phyloP scores from a whole-genome alignment of 2,329 filamentous ascomycete species.

The Fusarium tricinctum region DNA sequence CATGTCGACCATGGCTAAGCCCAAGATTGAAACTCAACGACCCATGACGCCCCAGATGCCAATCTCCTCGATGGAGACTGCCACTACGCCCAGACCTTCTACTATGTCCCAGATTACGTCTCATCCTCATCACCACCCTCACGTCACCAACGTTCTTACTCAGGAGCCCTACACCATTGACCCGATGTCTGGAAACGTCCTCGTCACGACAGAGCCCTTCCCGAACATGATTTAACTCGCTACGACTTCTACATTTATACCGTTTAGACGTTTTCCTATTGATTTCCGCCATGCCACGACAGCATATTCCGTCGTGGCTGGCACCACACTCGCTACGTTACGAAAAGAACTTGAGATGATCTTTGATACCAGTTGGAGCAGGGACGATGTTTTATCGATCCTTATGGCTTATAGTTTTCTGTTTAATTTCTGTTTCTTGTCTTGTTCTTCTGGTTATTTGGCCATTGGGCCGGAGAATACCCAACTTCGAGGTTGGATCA shows the following conservation, averaged over 20 bases:
- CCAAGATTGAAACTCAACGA: conserved; percentile 61
- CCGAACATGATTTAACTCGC: conserved; percentile 50
- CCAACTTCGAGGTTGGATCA: conserved; percentile 12
- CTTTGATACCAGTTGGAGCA: conserved; percentile 47
- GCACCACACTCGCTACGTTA: conserved; percentile 49
- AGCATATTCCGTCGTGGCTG: conserved; percentile 44
- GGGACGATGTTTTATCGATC: conserved; percentile 27
- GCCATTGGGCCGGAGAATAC: conserved; percentile 33
- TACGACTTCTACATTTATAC: conserved; percentile 35
- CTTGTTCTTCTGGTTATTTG: conserved; percentile 20
- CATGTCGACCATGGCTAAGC: conserved; percentile 61
- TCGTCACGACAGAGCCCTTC: conserved; percentile 47
- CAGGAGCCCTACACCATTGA: conserved; percentile 41
- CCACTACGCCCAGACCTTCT: conserved; percentile 48
- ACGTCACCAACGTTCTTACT: conserved; percentile 41
- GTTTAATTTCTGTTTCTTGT: conserved; percentile 40
- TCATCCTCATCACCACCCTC: conserved; percentile 48
- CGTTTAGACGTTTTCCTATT: conserved; percentile 39
- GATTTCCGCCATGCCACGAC: conserved; percentile 43
- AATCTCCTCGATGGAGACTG: conserved; percentile 41
- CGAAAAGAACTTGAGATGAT: conserved; percentile 46
- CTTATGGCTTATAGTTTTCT: conserved; percentile 39
- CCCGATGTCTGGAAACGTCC: conserved; percentile 45
- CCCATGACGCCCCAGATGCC: conserved; percentile 52
- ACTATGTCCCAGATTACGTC: conserved; percentile 50